Evolutionary conservation across 768 basidiomycete genomes (phyloP).

Genomic region (Xerocomellus intermedius): DNA sequence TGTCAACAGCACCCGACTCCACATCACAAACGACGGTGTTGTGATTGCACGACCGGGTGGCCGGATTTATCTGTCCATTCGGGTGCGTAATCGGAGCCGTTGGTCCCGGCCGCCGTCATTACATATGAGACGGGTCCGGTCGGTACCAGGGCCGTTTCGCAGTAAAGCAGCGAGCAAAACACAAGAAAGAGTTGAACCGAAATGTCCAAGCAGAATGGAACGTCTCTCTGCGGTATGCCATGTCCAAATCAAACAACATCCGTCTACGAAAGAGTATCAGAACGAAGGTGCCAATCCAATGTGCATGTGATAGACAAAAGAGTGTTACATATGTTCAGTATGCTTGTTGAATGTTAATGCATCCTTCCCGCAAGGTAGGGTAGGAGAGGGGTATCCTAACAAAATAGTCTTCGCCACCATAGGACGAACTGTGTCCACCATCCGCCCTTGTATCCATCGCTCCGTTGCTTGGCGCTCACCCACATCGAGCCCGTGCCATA

Average conservation of each 20-base stretch:
- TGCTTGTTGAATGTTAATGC: conserved; percentile 14
- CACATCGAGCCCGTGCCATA: conserved; percentile 87
- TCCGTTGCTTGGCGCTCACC: conserved; percentile 60
- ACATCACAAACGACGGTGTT: not conserved
- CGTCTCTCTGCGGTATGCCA: conserved; percentile 8
- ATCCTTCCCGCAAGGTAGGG: not conserved
- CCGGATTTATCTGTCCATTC: not conserved
- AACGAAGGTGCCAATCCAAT: conserved; percentile 24
- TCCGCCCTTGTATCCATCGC: conserved; percentile 67
- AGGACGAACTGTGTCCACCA: conserved; percentile 77
- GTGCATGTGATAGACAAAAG: conserved; percentile 30
- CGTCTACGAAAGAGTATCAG: conserved; percentile 17
- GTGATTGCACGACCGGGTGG: not conserved
- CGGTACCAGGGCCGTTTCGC: not conserved
- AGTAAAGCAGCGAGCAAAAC: not conserved
- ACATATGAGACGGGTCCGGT: conserved; percentile 14
- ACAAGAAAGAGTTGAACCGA: not conserved
- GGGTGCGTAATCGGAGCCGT: not conserved
- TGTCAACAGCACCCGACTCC: too few species aligned
- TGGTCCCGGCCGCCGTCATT: conserved; percentile 10
- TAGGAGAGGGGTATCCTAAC: conserved; percentile 41
- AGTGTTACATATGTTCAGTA: conserved; percentile 36
- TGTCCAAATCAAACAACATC: conserved; percentile 28
- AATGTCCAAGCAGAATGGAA: conserved; percentile 2
- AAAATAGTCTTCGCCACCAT: conserved; percentile 81